Evolutionary conservation across 2,329 filamentous ascomycete genomes (phyloP).

Genomic region (Pezizomycotina sp.): DNA sequence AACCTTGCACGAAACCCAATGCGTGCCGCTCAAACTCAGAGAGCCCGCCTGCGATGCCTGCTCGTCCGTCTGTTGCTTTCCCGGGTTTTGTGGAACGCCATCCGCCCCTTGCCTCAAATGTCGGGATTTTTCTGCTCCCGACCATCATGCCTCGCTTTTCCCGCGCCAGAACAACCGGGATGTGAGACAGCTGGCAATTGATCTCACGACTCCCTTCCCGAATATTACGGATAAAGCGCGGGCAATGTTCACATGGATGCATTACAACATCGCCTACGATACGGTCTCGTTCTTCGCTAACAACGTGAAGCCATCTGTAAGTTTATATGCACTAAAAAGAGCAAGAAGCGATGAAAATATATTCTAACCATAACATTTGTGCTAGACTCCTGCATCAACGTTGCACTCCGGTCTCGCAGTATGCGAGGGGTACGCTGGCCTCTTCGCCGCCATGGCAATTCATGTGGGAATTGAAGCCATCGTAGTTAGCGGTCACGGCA

Average conservation of each 20-base stretch:
- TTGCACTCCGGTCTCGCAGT: slow-evolving; percentile 67
- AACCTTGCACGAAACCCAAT: slow-evolving; percentile 9
- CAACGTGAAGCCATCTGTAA: slow-evolving; percentile 47
- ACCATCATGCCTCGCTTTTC: slow-evolving; percentile 55
- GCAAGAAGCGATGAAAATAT: no score
- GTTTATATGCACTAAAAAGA: no score
- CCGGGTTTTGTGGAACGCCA: slow-evolving; percentile 23
- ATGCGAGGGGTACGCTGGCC: slow-evolving; percentile 75
- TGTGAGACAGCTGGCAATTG: slow-evolving; percentile 56
- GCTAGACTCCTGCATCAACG: slow-evolving; percentile 54
- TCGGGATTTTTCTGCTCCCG: slow-evolving; percentile 71
- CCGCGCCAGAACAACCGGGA: slow-evolving; percentile 47
- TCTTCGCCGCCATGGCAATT: slow-evolving; percentile 62
- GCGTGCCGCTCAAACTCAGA: slow-evolving; percentile 6
- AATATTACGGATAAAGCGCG: slow-evolving; percentile 82
- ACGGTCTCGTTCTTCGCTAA: slow-evolving; percentile 60
- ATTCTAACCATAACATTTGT: no score
- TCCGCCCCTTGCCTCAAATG: slow-evolving; percentile 53
- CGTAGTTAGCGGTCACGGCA: slow-evolving; percentile 38
- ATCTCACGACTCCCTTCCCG: slow-evolving; percentile 61
- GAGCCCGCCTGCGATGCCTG: slow-evolving; percentile 10
- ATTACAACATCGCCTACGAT: slow-evolving; percentile 85
- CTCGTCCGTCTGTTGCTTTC: slow-evolving; percentile 32
- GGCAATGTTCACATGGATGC: slow-evolving; percentile 85
- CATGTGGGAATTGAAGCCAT: slow-evolving; percentile 61